Percentiles rank a stretch among this genome's conserved stretches.
Evolutionary conservation across 163 green algal genomes (phyloP).

Genomic region (Coccomyxa subellipsoidea): DNA sequence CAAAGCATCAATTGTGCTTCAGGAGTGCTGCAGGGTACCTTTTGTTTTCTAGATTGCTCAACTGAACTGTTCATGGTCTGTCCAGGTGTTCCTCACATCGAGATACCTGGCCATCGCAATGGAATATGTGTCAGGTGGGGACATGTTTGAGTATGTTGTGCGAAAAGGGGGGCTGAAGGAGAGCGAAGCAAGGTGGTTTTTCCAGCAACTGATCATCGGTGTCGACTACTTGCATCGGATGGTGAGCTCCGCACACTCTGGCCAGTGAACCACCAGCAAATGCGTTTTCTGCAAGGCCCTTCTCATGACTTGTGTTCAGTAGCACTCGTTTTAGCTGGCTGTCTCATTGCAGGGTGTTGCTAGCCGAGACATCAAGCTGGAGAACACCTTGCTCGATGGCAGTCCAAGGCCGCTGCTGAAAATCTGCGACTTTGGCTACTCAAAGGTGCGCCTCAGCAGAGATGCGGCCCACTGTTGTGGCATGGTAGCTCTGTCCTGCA

Average conservation of each 20-base stretch:
- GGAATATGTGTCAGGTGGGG: constrained; percentile 86
- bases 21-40: neutral
- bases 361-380: constrained; percentile 85
- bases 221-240: constrained; percentile 91
- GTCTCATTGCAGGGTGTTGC: constrained; percentile 58
- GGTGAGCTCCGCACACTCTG: constrained; percentile 26
- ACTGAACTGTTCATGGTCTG: neutral
- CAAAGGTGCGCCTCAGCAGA: constrained; percentile 11
- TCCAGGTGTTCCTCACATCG: constrained; percentile 80
- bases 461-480: neutral
- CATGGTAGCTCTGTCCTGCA: neutral
- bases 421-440: constrained; percentile 94
- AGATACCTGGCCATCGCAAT: constrained; percentile 87
- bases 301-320: too few relatives aligned
- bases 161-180: constrained; percentile 76
- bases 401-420: constrained; percentile 84
- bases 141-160: constrained; percentile 96
- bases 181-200: constrained; percentile 91
- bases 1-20: neutral
- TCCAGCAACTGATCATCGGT: constrained; percentile 90
- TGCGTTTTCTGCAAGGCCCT: too few relatives aligned
- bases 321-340: neutral
- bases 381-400: constrained; percentile 88
- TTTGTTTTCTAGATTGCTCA: too few relatives aligned
- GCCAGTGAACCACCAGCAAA: neutral